Evolutionary conservation across 768 basidiomycete genomes (phyloP), one percentile per base, ranked within the genome.

Genomic region (Leccinum incarnatum): DNA sequence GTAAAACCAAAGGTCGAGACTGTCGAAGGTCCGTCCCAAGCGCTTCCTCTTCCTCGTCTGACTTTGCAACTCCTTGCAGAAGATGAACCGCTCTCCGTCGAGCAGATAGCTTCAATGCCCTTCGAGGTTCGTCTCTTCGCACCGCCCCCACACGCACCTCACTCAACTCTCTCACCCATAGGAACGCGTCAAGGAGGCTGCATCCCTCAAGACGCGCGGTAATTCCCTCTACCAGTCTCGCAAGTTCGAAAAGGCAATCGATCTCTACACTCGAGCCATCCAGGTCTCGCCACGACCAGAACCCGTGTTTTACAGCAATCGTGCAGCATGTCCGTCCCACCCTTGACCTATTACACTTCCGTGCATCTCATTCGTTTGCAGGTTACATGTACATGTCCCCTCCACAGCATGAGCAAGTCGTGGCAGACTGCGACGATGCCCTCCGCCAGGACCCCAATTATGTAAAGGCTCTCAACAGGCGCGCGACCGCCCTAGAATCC

Each of bases 241-340:
- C 63, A 81, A 82, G 65, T 91, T 85, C 64, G 69, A 74, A 6
- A 74, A 77, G 47, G 90, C 90, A 10, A 81, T 79, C 27, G 79
- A 84, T 23, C 76, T 82, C 56, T 92, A 93, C 76, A 88, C 88
- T 11, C 83, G 82, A 57, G 91, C 91, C 37, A 91, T 93, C 61
- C 78, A 81, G 49, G 79, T 89, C 19, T 79, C 90, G 4, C 87
- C 90, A 8, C 87, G 84, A 70, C 84, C 87, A 7, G 93, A 96
- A 68, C 88, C 97, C 29, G 93, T 98, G 32, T 99, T 89, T 77
- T 98, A 87, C 82, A 93, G 91, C 75, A 99, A 99, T 75, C 88
- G 97, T 53, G 97, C 96, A 42, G 97, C 97, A 61, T 98, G 96
- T 93, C 59, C 56, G 88, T 66, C 21, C 25, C 10, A 4, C n/a